These are phyloP conservation scores for Neonectria punicea DNA, from an alignment of 2,329 filamentous ascomycete genomes.

Conservation along the genomic window DNA sequence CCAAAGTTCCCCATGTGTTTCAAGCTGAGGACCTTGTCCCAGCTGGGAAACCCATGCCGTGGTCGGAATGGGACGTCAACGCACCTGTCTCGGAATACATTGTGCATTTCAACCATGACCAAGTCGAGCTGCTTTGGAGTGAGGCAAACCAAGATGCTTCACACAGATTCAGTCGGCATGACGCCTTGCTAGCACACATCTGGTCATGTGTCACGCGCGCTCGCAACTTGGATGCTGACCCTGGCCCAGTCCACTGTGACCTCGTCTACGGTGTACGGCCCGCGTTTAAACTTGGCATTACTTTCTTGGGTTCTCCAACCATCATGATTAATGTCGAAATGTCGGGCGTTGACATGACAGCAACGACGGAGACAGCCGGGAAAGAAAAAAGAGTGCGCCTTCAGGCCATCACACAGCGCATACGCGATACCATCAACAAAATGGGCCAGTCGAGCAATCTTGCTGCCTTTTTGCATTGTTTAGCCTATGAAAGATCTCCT, in stretches of 20 bases:
- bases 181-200: slow-evolving; percentile 39
- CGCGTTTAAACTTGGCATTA: slow-evolving; percentile 19
- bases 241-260: slow-evolving; percentile 32
- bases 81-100: slow-evolving; percentile 37
- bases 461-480: slow-evolving; percentile 29
- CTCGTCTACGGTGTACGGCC: slow-evolving; percentile 34
- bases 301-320: slow-evolving; percentile 37
- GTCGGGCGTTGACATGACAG: slow-evolving; percentile 12
- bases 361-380: not conserved
- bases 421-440: slow-evolving; percentile 31
- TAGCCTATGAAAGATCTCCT: slow-evolving; percentile 39
- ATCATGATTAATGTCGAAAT: slow-evolving; percentile 40
- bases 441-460: slow-evolving; percentile 18
- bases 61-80: slow-evolving; percentile 37
- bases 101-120: slow-evolving; percentile 31
- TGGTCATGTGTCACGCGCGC: slow-evolving; percentile 42
- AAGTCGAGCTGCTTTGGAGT: slow-evolving; percentile 27
- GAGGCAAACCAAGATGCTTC: not conserved
- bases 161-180: slow-evolving; percentile 34
- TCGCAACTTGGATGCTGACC: slow-evolving; percentile 19
- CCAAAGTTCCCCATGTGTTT: slow-evolving; percentile 18
- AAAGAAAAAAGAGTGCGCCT: not conserved
- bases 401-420: not conserved
- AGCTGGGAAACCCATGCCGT: slow-evolving; percentile 34
- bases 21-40: slow-evolving; percentile 4